These are phyloP conservation scores for Leccinum incarnatum DNA, from an alignment of 768 basidiomycete species.

Conservation along the genomic window DNA sequence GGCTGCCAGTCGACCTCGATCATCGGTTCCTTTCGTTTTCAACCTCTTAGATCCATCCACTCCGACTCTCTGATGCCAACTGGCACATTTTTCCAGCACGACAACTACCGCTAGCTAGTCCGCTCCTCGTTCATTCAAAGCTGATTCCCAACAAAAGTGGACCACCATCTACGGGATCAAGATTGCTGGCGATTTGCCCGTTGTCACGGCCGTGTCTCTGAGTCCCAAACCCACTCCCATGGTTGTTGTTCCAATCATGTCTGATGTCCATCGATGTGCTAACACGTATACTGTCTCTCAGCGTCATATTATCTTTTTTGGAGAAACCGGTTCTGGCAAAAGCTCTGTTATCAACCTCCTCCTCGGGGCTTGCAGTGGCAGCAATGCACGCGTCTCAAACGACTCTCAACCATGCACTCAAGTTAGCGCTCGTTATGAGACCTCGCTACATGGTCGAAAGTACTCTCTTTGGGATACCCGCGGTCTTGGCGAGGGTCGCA, in stretches of 20 bases:
- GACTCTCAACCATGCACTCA: constrained; percentile 19
- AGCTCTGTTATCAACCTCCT: constrained; percentile 29
- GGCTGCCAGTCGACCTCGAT: neutral
- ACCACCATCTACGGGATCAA: neutral
- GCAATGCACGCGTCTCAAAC: constrained; percentile 6
- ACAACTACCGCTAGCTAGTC: neutral
- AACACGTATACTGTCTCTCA: neutral
- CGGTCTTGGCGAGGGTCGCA: constrained; percentile 34
- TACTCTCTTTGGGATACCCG: constrained; percentile 37
- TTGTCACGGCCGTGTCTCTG: neutral
- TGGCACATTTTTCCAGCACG: neutral
- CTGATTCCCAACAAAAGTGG: neutral
- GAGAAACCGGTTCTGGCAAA: constrained; percentile 26
- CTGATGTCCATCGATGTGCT: neutral
- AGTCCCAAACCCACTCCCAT: neutral
- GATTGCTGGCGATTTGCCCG: neutral
- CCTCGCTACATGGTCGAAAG: neutral
- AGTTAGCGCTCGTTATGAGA: neutral
- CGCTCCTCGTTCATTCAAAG: neutral
- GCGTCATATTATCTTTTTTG: constrained; percentile 23
- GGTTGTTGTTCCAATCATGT: neutral
- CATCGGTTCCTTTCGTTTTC: neutral
- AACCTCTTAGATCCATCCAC: neutral
- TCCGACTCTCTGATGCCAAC: neutral
- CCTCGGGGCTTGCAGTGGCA: neutral